A percentile compares a stretch with the other conserved stretches of the same genome.
Evolutionary conservation across 176 grass and related monocot genomes (phyloP).

Genomic region (Avena eriantha): DNA sequence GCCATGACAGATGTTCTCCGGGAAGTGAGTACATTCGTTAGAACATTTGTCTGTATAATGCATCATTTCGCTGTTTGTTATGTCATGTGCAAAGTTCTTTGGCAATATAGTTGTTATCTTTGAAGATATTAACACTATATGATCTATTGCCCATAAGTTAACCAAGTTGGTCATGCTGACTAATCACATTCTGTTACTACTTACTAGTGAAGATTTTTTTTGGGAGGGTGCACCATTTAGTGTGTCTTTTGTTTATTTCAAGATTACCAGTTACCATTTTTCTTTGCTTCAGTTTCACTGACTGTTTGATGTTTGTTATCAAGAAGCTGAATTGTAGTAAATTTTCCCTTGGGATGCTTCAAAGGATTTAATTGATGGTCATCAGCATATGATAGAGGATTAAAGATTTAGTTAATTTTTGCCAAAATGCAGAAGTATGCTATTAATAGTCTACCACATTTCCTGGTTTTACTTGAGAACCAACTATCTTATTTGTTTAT

Average conservation of each 20-base stretch:
- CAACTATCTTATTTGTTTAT: not conserved
- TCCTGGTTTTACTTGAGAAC: conserved; percentile 27
- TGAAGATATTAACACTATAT: not conserved
- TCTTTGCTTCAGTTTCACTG: not conserved
- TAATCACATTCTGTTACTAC: not conserved
- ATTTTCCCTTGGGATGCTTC: not conserved
- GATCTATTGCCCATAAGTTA: not conserved
- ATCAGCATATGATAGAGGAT: not conserved
- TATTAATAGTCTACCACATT: not conserved
- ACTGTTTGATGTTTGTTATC: conserved; percentile 1
- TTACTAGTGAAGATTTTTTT: not conserved
- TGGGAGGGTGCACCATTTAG: not conserved
- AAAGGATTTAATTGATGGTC: conserved; percentile 8
- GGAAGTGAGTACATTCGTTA: conserved; percentile 62
- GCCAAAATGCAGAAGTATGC: conserved; percentile 1
- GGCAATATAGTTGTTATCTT: not conserved
- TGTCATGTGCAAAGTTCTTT: conserved; percentile 4
- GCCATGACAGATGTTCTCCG: conserved; percentile 96
- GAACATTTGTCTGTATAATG: conserved; percentile 3
- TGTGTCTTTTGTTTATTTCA: not conserved
- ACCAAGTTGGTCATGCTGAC: conserved; percentile 6
- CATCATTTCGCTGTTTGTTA: not conserved
- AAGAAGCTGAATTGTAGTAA: conserved; percentile 1
- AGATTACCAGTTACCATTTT: not conserved
- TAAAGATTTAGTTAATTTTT: conserved; percentile 11